A percentile compares a stretch with the other conserved stretches of the same genome.
phyloP scores from a whole-genome alignment of 176 grass and related monocot species.

The Aechmea fasciata region DNA sequence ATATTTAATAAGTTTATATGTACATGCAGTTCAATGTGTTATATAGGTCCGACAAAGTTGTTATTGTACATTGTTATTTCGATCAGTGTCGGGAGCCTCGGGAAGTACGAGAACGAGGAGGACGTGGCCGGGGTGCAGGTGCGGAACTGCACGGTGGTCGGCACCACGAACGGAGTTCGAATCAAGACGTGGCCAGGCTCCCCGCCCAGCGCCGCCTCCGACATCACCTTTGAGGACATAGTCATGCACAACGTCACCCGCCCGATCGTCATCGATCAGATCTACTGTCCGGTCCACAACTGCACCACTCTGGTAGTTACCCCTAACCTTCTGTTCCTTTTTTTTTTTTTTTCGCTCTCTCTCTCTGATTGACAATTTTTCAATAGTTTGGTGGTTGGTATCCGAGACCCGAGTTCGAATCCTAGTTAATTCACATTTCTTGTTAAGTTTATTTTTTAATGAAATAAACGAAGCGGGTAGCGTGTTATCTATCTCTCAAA shows the following conservation, averaged over 20 bases:
- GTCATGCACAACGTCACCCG: conserved; percentile 24
- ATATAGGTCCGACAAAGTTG: neutral
- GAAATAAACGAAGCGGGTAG: too few species aligned
- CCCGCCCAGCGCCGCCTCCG: conserved; percentile 20
- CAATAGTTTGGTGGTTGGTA: too few species aligned
- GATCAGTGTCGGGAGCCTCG: conserved; percentile 30
- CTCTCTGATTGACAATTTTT: too few species aligned
- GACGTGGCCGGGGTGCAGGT: conserved; percentile 21
- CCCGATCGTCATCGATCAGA: conserved; percentile 38
- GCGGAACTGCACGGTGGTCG: conserved; percentile 21
- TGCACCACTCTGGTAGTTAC: conserved; percentile 19
- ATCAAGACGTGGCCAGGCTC: conserved; percentile 41
- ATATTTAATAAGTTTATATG: neutral
- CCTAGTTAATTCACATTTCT: too few species aligned
- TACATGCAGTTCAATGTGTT: neutral
- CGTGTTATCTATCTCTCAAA: too few species aligned
- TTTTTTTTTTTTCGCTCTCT: too few species aligned
- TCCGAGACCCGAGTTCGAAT: too few species aligned
- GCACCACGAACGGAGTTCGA: conserved; percentile 26
- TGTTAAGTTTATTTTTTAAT: too few species aligned
- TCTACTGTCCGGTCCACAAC: conserved; percentile 13
- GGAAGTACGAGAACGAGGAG: conserved; percentile 26
- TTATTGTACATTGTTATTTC: neutral
- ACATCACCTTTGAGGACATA: conserved; percentile 31
- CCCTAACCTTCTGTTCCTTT: neutral